A percentile compares a stretch with the other conserved stretches of the same genome.
Conservation (phyloP, 2,329 filamentous ascomycete genomes). For the Septoria linicola region DNA sequence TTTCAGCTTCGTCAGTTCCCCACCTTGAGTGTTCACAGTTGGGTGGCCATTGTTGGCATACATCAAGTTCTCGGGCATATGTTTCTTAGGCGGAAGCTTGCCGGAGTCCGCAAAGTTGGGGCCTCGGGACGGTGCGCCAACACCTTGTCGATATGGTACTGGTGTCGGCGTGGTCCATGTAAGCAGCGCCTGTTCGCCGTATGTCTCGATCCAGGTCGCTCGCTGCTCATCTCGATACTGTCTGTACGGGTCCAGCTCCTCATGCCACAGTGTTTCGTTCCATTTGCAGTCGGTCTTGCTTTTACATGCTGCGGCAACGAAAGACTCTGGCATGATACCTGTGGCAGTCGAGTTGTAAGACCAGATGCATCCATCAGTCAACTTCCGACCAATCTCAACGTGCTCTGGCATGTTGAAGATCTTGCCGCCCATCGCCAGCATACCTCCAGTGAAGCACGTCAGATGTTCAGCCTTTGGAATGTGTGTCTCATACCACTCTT, state of each 20-base stretch:
- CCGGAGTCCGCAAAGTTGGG: slow-evolving; percentile 3
- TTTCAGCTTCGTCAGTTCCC: neutral
- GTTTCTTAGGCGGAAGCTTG: slow-evolving; percentile 1
- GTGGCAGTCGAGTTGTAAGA: slow-evolving; percentile 50
- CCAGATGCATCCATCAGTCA: slow-evolving; percentile 59
- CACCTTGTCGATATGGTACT: neutral
- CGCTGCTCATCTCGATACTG: slow-evolving; percentile 27
- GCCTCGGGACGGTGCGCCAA: neutral
- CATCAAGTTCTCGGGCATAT: neutral
- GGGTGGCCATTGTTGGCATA: slow-evolving; percentile 9
- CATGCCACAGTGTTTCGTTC: slow-evolving; percentile 46
- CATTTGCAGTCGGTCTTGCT: slow-evolving; percentile 43
- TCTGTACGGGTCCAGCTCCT: slow-evolving; percentile 40
- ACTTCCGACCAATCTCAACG: slow-evolving; percentile 49
- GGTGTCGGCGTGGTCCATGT: slow-evolving; percentile 8
- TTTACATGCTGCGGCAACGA: slow-evolving; percentile 47
- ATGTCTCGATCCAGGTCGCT: slow-evolving; percentile 21
- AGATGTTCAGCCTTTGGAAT: slow-evolving; percentile 52
- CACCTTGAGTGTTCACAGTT: neutral
- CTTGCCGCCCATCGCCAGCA: slow-evolving; percentile 54
- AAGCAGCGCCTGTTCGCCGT: slow-evolving; percentile 19
- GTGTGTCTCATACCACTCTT: slow-evolving; percentile 38
- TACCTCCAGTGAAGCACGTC: slow-evolving; percentile 56
- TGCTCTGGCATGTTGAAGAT: slow-evolving; percentile 53
- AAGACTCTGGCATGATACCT: slow-evolving; percentile 57